Conservation (phyloP, 805 yeast species). For the Candida dajiaensis region DNA sequence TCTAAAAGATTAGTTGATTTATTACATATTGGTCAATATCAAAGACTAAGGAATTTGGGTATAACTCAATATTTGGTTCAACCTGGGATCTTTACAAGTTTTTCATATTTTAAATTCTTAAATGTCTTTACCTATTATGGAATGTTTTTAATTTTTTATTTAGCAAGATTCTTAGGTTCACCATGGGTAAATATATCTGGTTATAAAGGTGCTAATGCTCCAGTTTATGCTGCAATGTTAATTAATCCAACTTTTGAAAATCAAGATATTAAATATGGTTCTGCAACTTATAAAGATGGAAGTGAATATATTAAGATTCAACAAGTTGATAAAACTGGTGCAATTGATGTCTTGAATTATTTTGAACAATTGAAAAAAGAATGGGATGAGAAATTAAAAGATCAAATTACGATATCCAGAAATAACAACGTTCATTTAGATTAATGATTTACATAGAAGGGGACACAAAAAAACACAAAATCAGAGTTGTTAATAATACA, state of each 20-base stretch:
- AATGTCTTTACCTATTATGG: conserved; percentile 78
- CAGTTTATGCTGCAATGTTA: conserved; percentile 55
- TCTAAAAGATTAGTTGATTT: conserved; percentile 85
- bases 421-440: conserved; percentile 3
- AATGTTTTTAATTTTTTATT: conserved; percentile 76
- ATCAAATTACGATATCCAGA: conserved; percentile 53
- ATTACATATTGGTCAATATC: conserved; percentile 67
- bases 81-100: conserved; percentile 90
- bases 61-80: conserved; percentile 76
- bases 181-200: conserved; percentile 88
- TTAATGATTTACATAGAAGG: background rate
- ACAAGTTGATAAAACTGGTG: conserved; percentile 59
- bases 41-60: conserved; percentile 42
- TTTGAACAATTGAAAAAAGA: conserved; percentile 48
- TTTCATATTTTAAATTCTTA: conserved; percentile 69
- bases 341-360: conserved; percentile 59
- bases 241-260: conserved; percentile 42
- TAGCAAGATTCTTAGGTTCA: conserved; percentile 79
- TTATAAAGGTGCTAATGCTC: conserved; percentile 85
- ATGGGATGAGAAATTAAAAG: conserved; percentile 72
- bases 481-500: background rate
- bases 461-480: background rate
- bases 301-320: conserved; percentile 50
- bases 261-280: conserved; percentile 61
- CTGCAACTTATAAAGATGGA: conserved; percentile 64